Conservation (phyloP, 495 filamentous ascomycete genomes). For the Astrocystis sublimbata region DNA sequence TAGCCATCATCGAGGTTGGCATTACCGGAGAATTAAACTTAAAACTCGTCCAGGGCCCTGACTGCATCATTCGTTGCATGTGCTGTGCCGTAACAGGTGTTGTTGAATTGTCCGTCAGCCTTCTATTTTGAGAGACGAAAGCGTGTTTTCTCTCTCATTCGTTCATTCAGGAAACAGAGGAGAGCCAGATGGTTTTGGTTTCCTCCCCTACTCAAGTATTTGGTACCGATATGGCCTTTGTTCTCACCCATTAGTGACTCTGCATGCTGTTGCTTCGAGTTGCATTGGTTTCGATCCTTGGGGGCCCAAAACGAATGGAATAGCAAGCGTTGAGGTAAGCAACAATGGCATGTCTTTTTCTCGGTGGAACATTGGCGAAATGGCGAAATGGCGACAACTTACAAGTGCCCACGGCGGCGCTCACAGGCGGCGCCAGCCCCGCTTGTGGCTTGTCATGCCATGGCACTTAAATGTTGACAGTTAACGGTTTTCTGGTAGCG, state of each 20-base stretch:
- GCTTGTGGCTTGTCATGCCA: conserved; percentile 7
- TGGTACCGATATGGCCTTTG: not conserved
- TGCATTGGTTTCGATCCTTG: not conserved
- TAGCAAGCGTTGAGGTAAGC: not conserved
- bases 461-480: conserved; percentile 4
- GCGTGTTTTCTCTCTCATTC: not conserved
- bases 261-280: not conserved
- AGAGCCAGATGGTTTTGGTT: not conserved
- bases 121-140: not conserved
- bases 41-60: not conserved
- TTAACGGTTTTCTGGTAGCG: conserved; percentile 5
- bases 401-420: not conserved
- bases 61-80: not conserved
- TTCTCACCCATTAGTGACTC: not conserved
- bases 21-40: not conserved
- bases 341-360: not conserved
- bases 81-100: not conserved
- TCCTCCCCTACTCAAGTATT: not conserved
- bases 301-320: conserved; percentile 5
- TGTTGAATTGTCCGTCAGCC: not conserved
- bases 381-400: no score
- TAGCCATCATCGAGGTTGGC: not conserved
- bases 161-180: not conserved
- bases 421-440: conserved; percentile 1
- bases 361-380: no score